These are phyloP conservation scores for Byssothecium circinans DNA, from an alignment of 2,329 filamentous ascomycete species.

Conservation along the genomic window DNA sequence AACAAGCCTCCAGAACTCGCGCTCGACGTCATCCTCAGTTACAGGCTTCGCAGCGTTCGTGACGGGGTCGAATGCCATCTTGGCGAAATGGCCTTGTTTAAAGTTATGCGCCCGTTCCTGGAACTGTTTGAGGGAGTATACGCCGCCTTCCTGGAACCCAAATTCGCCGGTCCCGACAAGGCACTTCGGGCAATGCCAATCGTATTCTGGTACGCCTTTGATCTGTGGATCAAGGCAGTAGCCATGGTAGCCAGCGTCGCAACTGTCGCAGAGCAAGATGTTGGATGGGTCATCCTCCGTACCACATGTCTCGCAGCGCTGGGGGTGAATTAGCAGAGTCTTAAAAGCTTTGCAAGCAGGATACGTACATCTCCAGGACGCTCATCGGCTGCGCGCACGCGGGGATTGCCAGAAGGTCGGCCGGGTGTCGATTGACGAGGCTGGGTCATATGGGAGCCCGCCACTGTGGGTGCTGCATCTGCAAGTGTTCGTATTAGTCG, in stretches of 20 bases:
- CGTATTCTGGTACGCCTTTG: conserved; percentile 73
- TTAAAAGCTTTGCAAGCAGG: not conserved
- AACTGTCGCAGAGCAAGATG: conserved; percentile 85
- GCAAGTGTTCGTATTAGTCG: conserved; percentile 35
- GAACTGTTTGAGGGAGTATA: conserved; percentile 94
- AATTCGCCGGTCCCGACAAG: conserved; percentile 96
- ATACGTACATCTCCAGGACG: conserved; percentile 60
- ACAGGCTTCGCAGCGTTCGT: conserved; percentile 79
- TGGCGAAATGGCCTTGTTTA: conserved; percentile 90
- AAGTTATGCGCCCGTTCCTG: conserved; percentile 95
- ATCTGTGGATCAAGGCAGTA: conserved; percentile 86
- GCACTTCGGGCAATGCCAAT: conserved; percentile 96
- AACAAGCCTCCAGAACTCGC: conserved; percentile 94
- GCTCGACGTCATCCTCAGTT: conserved; percentile 92
- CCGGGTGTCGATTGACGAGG: conserved; percentile 79
- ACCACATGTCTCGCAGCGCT: conserved; percentile 86
- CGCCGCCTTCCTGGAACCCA: conserved; percentile 92
- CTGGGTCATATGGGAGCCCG: conserved; percentile 94
- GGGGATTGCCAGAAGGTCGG: conserved; percentile 52
- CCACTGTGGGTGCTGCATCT: conserved; percentile 74
- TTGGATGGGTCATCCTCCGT: conserved; percentile 71
- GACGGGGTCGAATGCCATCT: conserved; percentile 82
- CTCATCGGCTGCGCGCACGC: conserved; percentile 56
- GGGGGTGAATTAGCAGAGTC: conserved; percentile 30
- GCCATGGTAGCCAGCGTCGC: conserved; percentile 85